Evolutionary conservation across 2,329 filamentous ascomycete genomes (phyloP).

Genomic region (Ascochyta clinopodiicola): DNA sequence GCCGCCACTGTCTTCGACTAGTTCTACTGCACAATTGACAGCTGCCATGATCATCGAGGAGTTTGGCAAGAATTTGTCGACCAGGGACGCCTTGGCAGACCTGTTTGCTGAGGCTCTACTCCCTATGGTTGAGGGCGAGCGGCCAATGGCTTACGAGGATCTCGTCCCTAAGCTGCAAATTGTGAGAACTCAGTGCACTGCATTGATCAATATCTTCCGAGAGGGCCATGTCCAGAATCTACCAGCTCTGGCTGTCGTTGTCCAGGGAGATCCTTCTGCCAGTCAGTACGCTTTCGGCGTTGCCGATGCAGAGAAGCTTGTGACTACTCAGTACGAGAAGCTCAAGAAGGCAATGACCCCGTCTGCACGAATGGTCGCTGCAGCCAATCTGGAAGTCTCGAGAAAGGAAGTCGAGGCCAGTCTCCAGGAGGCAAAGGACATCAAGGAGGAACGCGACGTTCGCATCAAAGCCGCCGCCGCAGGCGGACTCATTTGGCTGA

Average conservation of each 20-base stretch:
- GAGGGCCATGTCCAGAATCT: constrained; percentile 68
- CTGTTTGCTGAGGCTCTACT: constrained; percentile 72
- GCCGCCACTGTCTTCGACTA: constrained; percentile 72
- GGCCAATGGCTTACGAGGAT: constrained; percentile 84
- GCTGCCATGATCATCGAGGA: constrained; percentile 87
- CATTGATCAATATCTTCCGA: constrained; percentile 87
- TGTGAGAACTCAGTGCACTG: constrained; percentile 88
- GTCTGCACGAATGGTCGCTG: constrained; percentile 83
- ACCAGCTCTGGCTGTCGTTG: constrained; percentile 83
- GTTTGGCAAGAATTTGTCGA: constrained; percentile 67
- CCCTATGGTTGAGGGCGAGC: constrained; percentile 79
- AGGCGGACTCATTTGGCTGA: constrained; percentile 86
- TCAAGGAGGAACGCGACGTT: constrained; percentile 83
- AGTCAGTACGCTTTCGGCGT: constrained; percentile 93
- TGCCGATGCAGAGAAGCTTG: constrained; percentile 83
- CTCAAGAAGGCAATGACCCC: constrained; percentile 89
- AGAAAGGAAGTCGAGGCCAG: constrained; percentile 72
- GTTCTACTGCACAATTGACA: constrained; percentile 85
- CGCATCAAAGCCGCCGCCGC: constrained; percentile 87
- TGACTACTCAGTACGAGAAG: constrained; percentile 83
- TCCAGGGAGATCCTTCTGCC: constrained; percentile 90
- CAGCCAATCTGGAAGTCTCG: constrained; percentile 79
- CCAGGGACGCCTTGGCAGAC: constrained; percentile 58
- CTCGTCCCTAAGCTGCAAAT: constrained; percentile 89
- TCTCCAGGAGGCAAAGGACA: constrained; percentile 77